Conservation (phyloP, 2,329 filamentous ascomycete genomes). For the Madurella fahalii region DNA sequence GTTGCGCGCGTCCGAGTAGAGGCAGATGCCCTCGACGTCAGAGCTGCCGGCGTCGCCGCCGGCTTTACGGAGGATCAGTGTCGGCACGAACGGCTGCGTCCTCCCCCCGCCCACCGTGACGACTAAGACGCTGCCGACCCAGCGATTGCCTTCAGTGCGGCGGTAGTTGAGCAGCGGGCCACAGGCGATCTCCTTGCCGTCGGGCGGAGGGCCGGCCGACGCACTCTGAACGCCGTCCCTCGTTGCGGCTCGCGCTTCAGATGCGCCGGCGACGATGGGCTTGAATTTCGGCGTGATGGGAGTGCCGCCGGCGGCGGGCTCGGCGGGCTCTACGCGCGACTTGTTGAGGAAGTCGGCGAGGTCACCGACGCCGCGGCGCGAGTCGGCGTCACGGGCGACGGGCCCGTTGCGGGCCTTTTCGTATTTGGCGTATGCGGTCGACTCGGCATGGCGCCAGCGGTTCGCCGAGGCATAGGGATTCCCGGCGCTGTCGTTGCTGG, state of each 20-base stretch:
- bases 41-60: slow-evolving; percentile 12
- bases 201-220: slow-evolving; percentile 24
- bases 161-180: slow-evolving; percentile 77
- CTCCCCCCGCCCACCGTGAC: slow-evolving; percentile 70
- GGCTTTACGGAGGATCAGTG: slow-evolving; percentile 47
- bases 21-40: slow-evolving; percentile 50
- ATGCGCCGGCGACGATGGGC: slow-evolving; percentile 47
- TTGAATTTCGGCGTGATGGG: slow-evolving; percentile 33
- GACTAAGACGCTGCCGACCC: slow-evolving; percentile 83
- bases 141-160: slow-evolving; percentile 63
- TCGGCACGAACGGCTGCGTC: slow-evolving; percentile 54
- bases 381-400: slow-evolving; percentile 40
- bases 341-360: slow-evolving; percentile 55
- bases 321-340: slow-evolving; percentile 44
- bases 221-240: slow-evolving; percentile 22
- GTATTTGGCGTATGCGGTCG: slow-evolving; percentile 49
- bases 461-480: slow-evolving; percentile 56
- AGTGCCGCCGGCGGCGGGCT: slow-evolving; percentile 18
- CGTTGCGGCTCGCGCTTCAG: slow-evolving; percentile 31
- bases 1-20: slow-evolving; percentile 62
- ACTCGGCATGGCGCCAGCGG: slow-evolving; percentile 63
- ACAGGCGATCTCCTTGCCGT: slow-evolving; percentile 60
- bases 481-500: slow-evolving; percentile 23
- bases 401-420: slow-evolving; percentile 33
- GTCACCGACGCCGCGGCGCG: slow-evolving; percentile 43